Percentiles rank a stretch among this genome's conserved stretches.
Evolutionary conservation across 148 eudicot genomes (phyloP).

Genomic region (Hydrangea macrophylla): DNA sequence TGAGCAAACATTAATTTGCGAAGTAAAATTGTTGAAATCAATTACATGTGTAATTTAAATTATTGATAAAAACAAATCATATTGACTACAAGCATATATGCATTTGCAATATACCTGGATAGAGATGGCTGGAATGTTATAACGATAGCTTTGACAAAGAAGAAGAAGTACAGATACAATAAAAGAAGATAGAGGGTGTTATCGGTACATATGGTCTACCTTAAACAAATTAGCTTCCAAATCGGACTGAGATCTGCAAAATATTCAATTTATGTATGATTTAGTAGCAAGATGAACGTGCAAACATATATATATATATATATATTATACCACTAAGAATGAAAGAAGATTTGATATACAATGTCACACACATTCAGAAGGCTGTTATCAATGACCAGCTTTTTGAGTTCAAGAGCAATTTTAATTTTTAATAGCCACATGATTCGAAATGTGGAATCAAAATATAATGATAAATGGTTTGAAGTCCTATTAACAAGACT

Average conservation of each 20-base stretch:
- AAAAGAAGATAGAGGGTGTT: neutral
- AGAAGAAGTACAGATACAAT: no score
- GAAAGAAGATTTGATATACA: constrained; percentile 11
- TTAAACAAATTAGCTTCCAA: constrained; percentile 94
- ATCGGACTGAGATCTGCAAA: constrained; percentile 86
- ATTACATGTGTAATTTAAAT: no score
- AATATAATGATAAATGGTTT: neutral
- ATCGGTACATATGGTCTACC: constrained; percentile 34
- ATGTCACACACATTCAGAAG: constrained; percentile 86
- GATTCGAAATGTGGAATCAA: constrained; percentile 80
- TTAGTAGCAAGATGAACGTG: neutral
- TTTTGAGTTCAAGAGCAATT: constrained; percentile 92
- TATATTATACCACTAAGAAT: neutral
- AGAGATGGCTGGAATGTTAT: no score
- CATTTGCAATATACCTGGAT: no score
- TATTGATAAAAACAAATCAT: no score
- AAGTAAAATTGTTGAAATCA: no score
- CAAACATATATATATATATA: neutral
- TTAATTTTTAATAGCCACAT: constrained; percentile 95
- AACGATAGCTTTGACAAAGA: no score
- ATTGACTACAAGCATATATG: no score
- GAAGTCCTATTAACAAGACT: no score
- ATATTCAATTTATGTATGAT: neutral
- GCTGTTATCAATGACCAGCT: constrained; percentile 92
- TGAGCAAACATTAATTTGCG: no score